These are phyloP conservation scores for Brettanomyces naardenensis DNA, from an alignment of 805 yeast species.

Conservation along the genomic window DNA sequence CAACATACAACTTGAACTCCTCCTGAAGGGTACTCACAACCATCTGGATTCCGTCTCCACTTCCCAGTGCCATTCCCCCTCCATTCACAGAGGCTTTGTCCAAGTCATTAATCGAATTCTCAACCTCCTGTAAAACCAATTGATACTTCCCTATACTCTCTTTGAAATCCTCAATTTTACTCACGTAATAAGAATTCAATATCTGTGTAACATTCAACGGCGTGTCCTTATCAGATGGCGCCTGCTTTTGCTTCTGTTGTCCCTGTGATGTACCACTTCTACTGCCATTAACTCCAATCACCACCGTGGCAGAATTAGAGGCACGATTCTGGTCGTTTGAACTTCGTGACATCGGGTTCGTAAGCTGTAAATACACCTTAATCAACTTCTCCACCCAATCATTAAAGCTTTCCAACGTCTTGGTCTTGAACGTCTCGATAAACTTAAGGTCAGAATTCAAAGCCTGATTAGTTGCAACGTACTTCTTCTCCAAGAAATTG, in stretches of 20 bases:
- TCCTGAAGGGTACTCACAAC: slow-evolving; percentile 56
- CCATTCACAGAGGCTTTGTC: slow-evolving; percentile 31
- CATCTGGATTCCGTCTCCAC: slow-evolving; percentile 35
- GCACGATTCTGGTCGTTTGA: slow-evolving; percentile 16
- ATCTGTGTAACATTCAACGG: slow-evolving; percentile 45
- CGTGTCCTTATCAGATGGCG: slow-evolving; percentile 25
- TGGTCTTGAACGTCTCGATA: slow-evolving; percentile 35
- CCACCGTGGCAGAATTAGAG: slow-evolving; percentile 16
- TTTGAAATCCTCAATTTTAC: slow-evolving; percentile 33
- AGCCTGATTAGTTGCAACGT: slow-evolving; percentile 60
- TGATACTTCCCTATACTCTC: slow-evolving; percentile 43
- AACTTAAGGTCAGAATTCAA: slow-evolving; percentile 39
- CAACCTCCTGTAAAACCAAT: slow-evolving; percentile 45
- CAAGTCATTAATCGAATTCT: slow-evolving; percentile 53
- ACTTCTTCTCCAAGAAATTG: slow-evolving; percentile 50
- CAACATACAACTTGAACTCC: slow-evolving; percentile 67
- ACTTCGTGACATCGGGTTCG: slow-evolving; percentile 26
- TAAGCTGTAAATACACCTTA: slow-evolving; percentile 28
- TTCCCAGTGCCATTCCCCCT: slow-evolving; percentile 22
- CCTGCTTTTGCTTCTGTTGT: slow-evolving; percentile 23
- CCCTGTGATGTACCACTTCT: slow-evolving; percentile 13
- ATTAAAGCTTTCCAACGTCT: slow-evolving; percentile 28
- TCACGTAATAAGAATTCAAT: slow-evolving; percentile 42
- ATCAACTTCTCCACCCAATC: slow-evolving; percentile 32
- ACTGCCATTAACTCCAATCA: slow-evolving; percentile 26